Evolutionary conservation across 176 grass and related monocot genomes (phyloP).

Genomic region (Puya raimondii): DNA sequence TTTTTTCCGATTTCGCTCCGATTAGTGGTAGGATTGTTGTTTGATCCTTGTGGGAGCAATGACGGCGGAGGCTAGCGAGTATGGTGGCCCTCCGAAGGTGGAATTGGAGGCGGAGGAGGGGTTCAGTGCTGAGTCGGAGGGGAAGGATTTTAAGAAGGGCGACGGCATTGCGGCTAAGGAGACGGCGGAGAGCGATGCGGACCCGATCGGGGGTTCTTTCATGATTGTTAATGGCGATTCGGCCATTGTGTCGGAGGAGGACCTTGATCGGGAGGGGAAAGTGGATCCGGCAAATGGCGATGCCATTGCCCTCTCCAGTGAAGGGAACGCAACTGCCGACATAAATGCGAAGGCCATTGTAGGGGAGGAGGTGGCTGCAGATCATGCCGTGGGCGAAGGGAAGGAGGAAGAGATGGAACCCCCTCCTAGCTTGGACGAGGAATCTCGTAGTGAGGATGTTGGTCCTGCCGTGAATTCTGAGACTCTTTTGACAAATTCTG

Average conservation of each 20-base stretch:
- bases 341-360: background rate
- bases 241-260: constrained; percentile 21
- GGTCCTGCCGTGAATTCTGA: constrained; percentile 15
- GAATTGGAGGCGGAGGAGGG: constrained; percentile 25
- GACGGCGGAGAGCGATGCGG: constrained; percentile 28
- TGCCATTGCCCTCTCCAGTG: background rate
- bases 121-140: background rate
- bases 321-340: background rate
- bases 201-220: constrained; percentile 30
- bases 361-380: background rate
- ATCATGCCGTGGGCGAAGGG: background rate
- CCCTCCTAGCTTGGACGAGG: constrained; percentile 1
- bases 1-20: background rate
- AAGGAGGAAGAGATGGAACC: constrained; percentile 7
- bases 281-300: background rate
- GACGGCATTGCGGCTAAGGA: constrained; percentile 15
- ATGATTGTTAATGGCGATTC: constrained; percentile 44
- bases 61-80: constrained; percentile 40
- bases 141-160: background rate
- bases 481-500: background rate
- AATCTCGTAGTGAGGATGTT: background rate
- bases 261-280: constrained; percentile 23
- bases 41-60: constrained; percentile 34
- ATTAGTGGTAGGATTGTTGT: background rate
- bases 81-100: constrained; percentile 27